Base-by-base conservation (phyloP, 352 stramenopile species). In the Saprolegnia parasitica region DNA sequence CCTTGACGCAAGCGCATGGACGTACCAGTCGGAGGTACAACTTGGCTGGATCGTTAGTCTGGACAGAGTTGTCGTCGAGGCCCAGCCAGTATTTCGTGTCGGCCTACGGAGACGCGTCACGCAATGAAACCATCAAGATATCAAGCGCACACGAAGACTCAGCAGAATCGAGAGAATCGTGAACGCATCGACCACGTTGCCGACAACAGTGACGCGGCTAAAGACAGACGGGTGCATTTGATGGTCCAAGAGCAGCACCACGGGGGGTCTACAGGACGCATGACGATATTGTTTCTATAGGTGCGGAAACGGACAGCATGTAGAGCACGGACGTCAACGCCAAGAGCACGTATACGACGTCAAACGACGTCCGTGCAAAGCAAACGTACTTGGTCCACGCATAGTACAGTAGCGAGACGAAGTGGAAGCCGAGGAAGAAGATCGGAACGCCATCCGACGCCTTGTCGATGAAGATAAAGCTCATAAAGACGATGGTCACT, bases 31-130 rank as follows among this genome's bases (percentile, higher is more conserved):
- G 63, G 47, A 70, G 63, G 37, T 70, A 70, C n/a, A 70, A 29
- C 29, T 70, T 70, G 49, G 63, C 63, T 29, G 63, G 63, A 21
- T 70, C 63, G 3, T 42, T 50, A 9, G 46, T 70, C n/a, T 58
- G 35, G 49, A 46, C 3, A 0, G 61, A 68, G 16, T 26, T 26
- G 13, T 20, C 55, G 56, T 65, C 56, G 21, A 91, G 90, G 9
- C 84, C 87, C 18, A 95, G 71, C 87, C 87, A 95, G 65, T 93
- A 95, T 20, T 80, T 76, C 1, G 87, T 95, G 65, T 95, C 87
- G 6, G 83, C 87, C 63, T 70, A 45, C 16, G 3, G 1, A 21
- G 32, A 13, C 6, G 20, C 29, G 16, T 42, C 16, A 58, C 20
- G 50, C 15, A 37, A 39, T 20, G 13, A 32, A 35, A 20, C 23